Conservation (phyloP, 176 grass and related monocot species). For the Eleusine indica region DNA sequence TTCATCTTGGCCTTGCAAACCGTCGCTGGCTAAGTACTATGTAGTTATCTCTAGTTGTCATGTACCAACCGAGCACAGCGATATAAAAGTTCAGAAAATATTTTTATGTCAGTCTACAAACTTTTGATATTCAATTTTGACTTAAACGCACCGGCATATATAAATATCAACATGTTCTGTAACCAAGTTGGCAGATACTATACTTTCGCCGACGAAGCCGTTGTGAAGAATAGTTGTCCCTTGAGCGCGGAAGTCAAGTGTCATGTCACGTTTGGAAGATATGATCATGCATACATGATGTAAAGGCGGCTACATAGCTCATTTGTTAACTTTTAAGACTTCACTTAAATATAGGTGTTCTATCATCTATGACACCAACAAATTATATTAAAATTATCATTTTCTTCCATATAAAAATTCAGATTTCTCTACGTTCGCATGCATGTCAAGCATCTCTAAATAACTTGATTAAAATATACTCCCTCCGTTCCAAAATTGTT, state of each 20-base stretch:
- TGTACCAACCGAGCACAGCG: neutral
- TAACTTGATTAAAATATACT: too few relatives aligned
- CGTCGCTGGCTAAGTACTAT: too few relatives aligned
- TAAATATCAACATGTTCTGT: neutral
- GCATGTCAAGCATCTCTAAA: too few relatives aligned
- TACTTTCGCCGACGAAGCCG: neutral
- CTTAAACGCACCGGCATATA: neutral
- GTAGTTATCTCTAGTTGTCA: neutral
- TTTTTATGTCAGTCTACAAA: neutral
- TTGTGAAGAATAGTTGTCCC: neutral
- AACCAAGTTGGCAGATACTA: neutral
- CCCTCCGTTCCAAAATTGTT: too few relatives aligned
- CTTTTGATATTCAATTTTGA: neutral
- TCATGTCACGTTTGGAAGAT: neutral
- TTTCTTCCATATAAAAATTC: too few relatives aligned
- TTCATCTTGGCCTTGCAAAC: neutral
- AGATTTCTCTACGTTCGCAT: too few relatives aligned
- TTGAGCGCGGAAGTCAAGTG: neutral
- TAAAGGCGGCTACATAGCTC: neutral
- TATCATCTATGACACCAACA: too few relatives aligned
- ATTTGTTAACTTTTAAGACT: neutral
- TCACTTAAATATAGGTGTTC: too few relatives aligned
- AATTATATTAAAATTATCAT: too few relatives aligned
- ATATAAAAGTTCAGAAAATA: neutral
- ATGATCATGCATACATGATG: neutral